Evolutionary conservation across 768 basidiomycete genomes (phyloP).

Genomic region (Pulveroboletus sp.): DNA sequence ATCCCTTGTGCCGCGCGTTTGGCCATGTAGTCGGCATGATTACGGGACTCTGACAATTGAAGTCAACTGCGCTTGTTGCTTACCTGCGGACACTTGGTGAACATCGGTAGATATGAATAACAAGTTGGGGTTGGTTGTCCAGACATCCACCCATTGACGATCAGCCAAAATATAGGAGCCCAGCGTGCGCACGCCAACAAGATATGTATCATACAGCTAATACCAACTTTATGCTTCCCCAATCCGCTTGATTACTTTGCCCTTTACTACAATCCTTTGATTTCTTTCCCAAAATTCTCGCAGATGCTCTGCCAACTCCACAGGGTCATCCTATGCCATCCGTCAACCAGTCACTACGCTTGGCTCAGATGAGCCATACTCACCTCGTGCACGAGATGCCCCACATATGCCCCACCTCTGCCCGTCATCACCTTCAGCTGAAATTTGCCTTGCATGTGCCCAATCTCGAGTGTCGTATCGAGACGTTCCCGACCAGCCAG

Average conservation of each 20-base stretch:
- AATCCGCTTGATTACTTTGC: conserved; percentile 47
- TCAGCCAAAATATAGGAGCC: too few relatives aligned
- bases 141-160: too few relatives aligned
- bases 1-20: too few relatives aligned
- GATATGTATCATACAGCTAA: too few relatives aligned
- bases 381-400: conserved; percentile 95
- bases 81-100: too few relatives aligned
- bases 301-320: conserved; percentile 71
- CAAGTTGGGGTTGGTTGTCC: too few relatives aligned
- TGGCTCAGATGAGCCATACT: conserved; percentile 13
- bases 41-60: too few relatives aligned
- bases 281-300: conserved; percentile 92
- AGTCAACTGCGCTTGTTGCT: too few relatives aligned
- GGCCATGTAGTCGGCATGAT: too few relatives aligned
- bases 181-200: too few relatives aligned
- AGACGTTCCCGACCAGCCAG: conserved; percentile 92
- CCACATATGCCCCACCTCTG: conserved; percentile 55
- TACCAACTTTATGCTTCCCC: conserved; percentile 39
- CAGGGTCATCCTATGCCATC: conserved; percentile 74
- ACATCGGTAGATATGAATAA: too few relatives aligned
- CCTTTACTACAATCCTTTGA: conserved; percentile 63
- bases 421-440: conserved; percentile 75
- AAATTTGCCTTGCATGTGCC: conserved; percentile 96
- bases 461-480: conserved; percentile 93
- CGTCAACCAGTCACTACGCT: background rate